Conservation (phyloP, 805 yeast species). For the Ogataea chonburiensis region DNA sequence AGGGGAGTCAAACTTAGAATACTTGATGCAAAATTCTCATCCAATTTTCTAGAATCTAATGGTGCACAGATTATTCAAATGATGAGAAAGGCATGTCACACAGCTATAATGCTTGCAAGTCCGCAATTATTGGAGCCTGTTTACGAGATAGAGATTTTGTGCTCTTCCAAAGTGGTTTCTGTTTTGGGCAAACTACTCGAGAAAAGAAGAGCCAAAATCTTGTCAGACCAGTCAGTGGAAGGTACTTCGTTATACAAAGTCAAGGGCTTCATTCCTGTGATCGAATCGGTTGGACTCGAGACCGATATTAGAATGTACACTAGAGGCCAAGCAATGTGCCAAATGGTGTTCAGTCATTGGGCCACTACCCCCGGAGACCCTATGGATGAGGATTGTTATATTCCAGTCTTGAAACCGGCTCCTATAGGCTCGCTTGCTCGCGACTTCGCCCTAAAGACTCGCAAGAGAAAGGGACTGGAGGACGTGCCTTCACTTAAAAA, state of each 20-base stretch:
- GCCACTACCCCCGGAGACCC: conserved; percentile 89
- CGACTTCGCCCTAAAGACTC: conserved; percentile 84
- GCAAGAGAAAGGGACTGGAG: conserved; percentile 81
- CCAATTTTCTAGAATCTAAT: conserved; percentile 47
- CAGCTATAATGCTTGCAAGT: conserved; percentile 72
- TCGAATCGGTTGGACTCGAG: conserved; percentile 88
- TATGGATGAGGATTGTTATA: conserved; percentile 57
- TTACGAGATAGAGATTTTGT: conserved; percentile 57
- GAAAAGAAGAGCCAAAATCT: conserved; percentile 67
- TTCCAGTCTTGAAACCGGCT: conserved; percentile 77
- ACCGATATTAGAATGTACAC: conserved; percentile 78
- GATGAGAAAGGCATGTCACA: conserved; percentile 78
- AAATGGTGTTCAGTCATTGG: conserved; percentile 70
- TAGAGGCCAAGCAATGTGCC: conserved; percentile 74
- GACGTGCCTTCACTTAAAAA: conserved; percentile 67
- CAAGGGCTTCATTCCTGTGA: conserved; percentile 73
- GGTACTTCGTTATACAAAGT: conserved; percentile 70
- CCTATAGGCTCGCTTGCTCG: conserved; percentile 69
- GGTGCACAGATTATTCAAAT: conserved; percentile 78
- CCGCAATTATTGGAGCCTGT: conserved; percentile 85
- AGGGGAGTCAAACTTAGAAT: conserved; percentile 69
- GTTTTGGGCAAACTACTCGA: conserved; percentile 40
- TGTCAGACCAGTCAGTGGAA: conserved; percentile 51
- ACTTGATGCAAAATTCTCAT: conserved; percentile 55
- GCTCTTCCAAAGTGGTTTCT: conserved; percentile 40